A percentile compares a stretch with the other conserved stretches of the same genome.
Conservation (phyloP, 75 land plant genomes). For the Pinus taeda region DNA sequence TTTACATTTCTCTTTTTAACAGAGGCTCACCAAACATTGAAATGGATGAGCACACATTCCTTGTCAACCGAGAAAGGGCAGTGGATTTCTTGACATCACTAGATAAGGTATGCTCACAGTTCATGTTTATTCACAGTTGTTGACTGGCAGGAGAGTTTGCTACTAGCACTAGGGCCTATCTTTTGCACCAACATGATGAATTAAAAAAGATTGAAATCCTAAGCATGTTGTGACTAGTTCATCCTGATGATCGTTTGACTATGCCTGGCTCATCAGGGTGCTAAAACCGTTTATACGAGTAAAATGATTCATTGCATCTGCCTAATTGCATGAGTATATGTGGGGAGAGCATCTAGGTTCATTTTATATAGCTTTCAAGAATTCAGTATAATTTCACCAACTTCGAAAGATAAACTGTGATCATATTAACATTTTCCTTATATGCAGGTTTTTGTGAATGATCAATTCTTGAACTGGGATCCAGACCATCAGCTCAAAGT, state of each 20-base stretch:
- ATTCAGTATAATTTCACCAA: background rate
- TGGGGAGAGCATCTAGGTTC: background rate
- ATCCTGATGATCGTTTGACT: background rate
- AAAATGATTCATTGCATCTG: background rate
- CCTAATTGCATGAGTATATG: background rate
- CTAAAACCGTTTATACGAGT: background rate
- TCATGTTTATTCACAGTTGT: background rate
- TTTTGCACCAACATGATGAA: background rate
- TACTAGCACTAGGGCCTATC: background rate
- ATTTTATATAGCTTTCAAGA: background rate
- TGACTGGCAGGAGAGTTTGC: background rate
- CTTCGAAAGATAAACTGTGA: background rate
- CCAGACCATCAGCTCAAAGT: slow-evolving; percentile 42
- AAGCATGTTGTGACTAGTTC: background rate
- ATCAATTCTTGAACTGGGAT: slow-evolving; percentile 55
- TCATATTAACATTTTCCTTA: background rate
- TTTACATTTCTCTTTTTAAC: background rate
- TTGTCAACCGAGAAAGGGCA: slow-evolving; percentile 49
- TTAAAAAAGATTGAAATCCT: background rate
- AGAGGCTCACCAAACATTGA: slow-evolving; percentile 57
- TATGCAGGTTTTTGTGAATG: slow-evolving; percentile 44
- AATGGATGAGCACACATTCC: slow-evolving; percentile 52
- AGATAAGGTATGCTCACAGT: slow-evolving; percentile 27
- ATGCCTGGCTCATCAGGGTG: background rate
- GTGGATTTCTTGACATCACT: slow-evolving; percentile 50